A percentile compares a stretch with the other conserved stretches of the same genome.
These are phyloP conservation scores for Pichia manshurica DNA, from an alignment of 805 yeast species.

Conservation along the genomic window DNA sequence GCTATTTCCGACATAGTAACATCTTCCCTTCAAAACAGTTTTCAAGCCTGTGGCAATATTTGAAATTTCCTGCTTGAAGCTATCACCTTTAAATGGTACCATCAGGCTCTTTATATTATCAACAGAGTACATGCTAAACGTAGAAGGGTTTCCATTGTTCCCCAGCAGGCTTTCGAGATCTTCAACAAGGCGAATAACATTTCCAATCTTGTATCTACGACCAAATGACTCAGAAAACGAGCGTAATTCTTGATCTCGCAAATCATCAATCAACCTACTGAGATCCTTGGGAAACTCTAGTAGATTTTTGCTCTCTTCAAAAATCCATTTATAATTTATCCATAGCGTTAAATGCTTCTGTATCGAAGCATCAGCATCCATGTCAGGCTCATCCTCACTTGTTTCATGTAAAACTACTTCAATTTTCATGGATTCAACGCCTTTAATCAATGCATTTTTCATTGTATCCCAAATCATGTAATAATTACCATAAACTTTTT, in stretches of 20 bases:
- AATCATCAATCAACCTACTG: slow-evolving; percentile 28
- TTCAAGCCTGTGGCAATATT: slow-evolving; percentile 52
- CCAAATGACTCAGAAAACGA: slow-evolving; percentile 43
- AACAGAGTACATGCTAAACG: slow-evolving; percentile 59
- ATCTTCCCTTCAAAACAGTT: slow-evolving; percentile 38
- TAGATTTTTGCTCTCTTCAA: slow-evolving; percentile 35
- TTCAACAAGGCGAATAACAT: slow-evolving; percentile 56
- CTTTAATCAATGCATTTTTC: slow-evolving; percentile 13
- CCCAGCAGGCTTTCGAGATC: slow-evolving; percentile 51
- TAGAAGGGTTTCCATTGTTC: slow-evolving; percentile 43
- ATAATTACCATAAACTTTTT: slow-evolving; percentile 18
- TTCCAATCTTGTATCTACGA: slow-evolving; percentile 52
- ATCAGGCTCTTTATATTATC: slow-evolving; percentile 54
- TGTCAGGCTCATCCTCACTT: not conserved
- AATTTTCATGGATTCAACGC: slow-evolving; percentile 8
- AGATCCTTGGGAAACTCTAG: slow-evolving; percentile 18
- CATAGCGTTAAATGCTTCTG: slow-evolving; percentile 37
- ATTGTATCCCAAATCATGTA: slow-evolving; percentile 23
- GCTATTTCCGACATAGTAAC: slow-evolving; percentile 10
- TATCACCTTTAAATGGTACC: slow-evolving; percentile 50
- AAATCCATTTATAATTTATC: slow-evolving; percentile 48
- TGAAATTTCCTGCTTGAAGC: slow-evolving; percentile 48
- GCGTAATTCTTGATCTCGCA: slow-evolving; percentile 30
- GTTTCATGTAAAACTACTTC: slow-evolving; percentile 4
- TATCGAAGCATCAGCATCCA: slow-evolving; percentile 13